Evolutionary conservation across 169 alveolate genomes (phyloP), one percentile per base, ranked within the genome.

Genomic region (Eimeria acervulina): DNA sequence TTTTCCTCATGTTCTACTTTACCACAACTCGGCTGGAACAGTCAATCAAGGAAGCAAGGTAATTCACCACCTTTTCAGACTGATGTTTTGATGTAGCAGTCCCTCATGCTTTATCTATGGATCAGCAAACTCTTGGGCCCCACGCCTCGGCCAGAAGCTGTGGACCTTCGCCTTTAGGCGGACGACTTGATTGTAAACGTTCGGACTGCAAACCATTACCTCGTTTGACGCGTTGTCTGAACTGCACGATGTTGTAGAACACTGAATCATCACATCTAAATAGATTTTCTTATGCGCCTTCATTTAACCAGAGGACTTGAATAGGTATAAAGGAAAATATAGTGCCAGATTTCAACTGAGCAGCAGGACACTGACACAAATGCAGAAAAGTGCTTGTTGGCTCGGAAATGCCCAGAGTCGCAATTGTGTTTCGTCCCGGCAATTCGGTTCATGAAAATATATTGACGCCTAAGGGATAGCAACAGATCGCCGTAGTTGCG

Each of bases 141-240:
- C 74, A 83, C 91, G 13, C 70, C 91, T 31, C 91, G 91, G 36
- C 91, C 91, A 21, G 74, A 83, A 52, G 91, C 76, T 83, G 91
- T 83, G 91, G 91, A 83, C 72, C 91, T 83, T 47, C 91, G 91
- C 76, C 91, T 83, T 83, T 83, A 52, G 88, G 88, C 88, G 88
- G 10, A 51, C 66, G n/a, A 19, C 74, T 61, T 33, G 51, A 36
- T 61, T 4, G 13, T 3, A 61, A 31, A 52, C 28, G n/a, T 51
- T 51, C 72, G 17, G 72, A 44, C 12, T 47, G 31, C 91, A 52
- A 52, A 80, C 33, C 68, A 47, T 12, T 23, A 42, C 40, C 72
- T 83, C 28, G 47, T 51, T 83, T 83, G 91, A 52, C 76, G n/a
- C 52, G 88, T 26, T 3, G 26, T 26, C 31, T 61, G 72, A 61